Base-by-base conservation (phyloP, 805 yeast genomes). In the Candida multigemmis region DNA sequence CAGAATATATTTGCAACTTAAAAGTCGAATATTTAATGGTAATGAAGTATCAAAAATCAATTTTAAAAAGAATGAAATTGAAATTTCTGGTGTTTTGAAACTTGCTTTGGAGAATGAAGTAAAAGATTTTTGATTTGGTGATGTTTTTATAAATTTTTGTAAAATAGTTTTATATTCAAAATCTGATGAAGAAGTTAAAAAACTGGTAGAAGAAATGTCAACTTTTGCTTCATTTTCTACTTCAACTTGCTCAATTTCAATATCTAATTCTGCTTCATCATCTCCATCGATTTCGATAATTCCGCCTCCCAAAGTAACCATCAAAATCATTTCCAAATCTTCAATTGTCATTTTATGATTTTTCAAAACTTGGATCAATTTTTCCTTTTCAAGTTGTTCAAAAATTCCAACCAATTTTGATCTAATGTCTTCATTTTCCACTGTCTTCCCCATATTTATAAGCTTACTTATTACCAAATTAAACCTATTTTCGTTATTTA, bases 241-340 rank as follows among this genome's bases (percentile, higher is more conserved):
- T 6, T 33, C 46, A 12, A 23, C 41, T 7, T 40, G 41, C 15
- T 67, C 56, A 13, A 58, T 44, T 17, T 46, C 57, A 7, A 54
- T 42, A 14, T 51, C 57, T 10, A 45, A 40, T 11, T 44, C 43
- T 6, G 46, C 36, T 12, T 43, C 40, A 18, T 26, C 25, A 8
- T 38, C 41, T 15, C 52, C 40, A n/a, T n/a, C n/a, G n/a, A n/a
- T n/a, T n/a, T n/a, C n/a, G n/a, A n/a, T n/a, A n/a, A n/a, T n/a
- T n/a, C n/a, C n/a, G n/a, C n/a, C n/a, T n/a, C n/a, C n/a, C 27
- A 85, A 52, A 1, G 87, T 75, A 1, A 79, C 66, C 53, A 83
- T 81, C 24, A 84, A 55, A 28, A 68, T 64, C 63, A 85, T 69
- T 56, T 61, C 68, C 38, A 62, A 51, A 14, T 57, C 65, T 12